Conservation (phyloP, 176 grass and related monocot genomes). For the Canna indica region DNA sequence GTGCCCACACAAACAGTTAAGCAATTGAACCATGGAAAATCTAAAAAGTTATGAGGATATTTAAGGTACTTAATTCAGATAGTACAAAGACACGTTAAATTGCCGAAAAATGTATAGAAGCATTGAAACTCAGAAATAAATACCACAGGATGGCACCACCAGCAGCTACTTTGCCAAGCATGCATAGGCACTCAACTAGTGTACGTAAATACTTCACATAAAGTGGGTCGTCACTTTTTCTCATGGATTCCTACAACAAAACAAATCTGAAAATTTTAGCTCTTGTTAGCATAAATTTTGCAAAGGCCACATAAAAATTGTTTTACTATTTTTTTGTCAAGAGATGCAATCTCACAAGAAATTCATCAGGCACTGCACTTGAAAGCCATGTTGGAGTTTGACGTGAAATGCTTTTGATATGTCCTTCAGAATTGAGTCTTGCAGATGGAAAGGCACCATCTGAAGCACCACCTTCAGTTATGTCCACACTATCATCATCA, state of each 20-base stretch:
- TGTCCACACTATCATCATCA: conserved; percentile 63
- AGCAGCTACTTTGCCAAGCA: conserved; percentile 98
- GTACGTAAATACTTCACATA: conserved; percentile 85
- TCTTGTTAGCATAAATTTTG: conserved; percentile 10
- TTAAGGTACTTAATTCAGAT: too few species aligned
- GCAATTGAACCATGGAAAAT: too few species aligned
- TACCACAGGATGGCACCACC: conserved; percentile 97
- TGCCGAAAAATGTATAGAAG: neutral
- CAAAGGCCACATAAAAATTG: neutral
- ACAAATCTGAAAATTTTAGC: conserved; percentile 17
- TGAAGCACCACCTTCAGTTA: conserved; percentile 31
- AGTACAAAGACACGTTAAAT: too few species aligned
- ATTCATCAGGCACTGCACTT: conserved; percentile 84
- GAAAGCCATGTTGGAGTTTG: conserved; percentile 82
- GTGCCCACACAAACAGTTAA: too few species aligned
- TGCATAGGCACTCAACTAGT: conserved; percentile 88
- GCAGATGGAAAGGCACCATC: conserved; percentile 7
- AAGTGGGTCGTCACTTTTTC: conserved; percentile 48
- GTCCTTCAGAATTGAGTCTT: conserved; percentile 19
- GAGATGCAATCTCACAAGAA: conserved; percentile 50
- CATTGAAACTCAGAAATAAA: conserved; percentile 15
- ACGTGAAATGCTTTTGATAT: conserved; percentile 45
- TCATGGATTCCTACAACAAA: conserved; percentile 74
- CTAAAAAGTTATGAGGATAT: too few species aligned
- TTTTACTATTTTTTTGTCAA: neutral